Evolutionary conservation across 2,329 filamentous ascomycete species (phyloP).

Genomic region (Hawksworthiomyces lignivorus): DNA sequence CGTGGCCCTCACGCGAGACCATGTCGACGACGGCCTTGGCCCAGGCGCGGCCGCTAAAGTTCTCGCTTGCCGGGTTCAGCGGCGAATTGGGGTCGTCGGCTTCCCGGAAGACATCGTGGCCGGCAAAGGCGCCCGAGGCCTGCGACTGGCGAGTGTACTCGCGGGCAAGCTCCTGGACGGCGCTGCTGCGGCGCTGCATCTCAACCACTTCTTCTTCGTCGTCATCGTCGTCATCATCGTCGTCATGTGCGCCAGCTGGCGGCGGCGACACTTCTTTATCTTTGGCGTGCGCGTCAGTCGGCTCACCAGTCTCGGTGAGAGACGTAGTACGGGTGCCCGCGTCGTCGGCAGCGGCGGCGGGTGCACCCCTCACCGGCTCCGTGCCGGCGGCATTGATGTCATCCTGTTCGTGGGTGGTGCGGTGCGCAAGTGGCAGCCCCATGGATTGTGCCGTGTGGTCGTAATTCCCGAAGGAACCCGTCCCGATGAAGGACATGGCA

Average conservation of each 20-base stretch:
- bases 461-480: conserved; percentile 37
- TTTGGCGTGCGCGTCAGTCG: conserved; percentile 18
- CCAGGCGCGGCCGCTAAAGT: conserved; percentile 51
- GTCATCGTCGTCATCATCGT: conserved; percentile 24
- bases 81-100: conserved; percentile 32
- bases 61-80: conserved; percentile 38
- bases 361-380: background rate
- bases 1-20: conserved; percentile 42
- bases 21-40: conserved; percentile 50
- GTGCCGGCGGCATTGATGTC: conserved; percentile 18
- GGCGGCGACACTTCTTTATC: conserved; percentile 21
- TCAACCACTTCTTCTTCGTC: conserved; percentile 34
- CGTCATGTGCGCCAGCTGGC: conserved; percentile 7
- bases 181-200: conserved; percentile 41
- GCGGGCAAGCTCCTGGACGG: conserved; percentile 49
- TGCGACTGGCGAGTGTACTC: conserved; percentile 40
- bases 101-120: conserved; percentile 41
- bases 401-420: conserved; percentile 22
- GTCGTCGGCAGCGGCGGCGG: conserved; percentile 7
- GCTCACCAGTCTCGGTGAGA: conserved; percentile 27
- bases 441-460: conserved; percentile 38
- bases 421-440: conserved; percentile 28
- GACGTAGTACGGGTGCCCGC: conserved; percentile 28
- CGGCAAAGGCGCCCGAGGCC: conserved; percentile 12
- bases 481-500: conserved; percentile 34